These are phyloP conservation scores for Neostapfia colusana DNA, from an alignment of 176 grass and related monocot species.

Conservation along the genomic window DNA sequence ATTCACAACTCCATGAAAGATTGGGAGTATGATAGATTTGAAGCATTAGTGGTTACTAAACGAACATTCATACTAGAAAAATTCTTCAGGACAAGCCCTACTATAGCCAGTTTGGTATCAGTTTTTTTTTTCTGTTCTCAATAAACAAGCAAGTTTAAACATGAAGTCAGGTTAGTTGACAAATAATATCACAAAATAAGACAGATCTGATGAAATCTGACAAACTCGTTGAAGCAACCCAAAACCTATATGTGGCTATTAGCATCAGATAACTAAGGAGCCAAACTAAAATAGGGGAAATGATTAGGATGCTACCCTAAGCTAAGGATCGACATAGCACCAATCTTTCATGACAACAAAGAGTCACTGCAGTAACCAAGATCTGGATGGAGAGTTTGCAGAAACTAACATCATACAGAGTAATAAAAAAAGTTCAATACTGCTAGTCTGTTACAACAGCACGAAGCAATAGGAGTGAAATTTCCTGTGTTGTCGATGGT, in stretches of 20 bases:
- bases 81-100: not conserved
- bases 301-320: not conserved
- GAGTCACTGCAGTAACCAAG: not conserved
- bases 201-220: slow-evolving; percentile 7
- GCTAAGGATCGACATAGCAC: not conserved
- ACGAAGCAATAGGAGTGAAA: not conserved
- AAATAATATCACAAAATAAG: not conserved
- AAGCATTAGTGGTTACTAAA: slow-evolving; percentile 1
- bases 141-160: not conserved
- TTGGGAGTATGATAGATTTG: not conserved
- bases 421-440: not conserved
- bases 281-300: not conserved
- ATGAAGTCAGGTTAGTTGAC: not conserved
- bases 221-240: not conserved
- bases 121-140: not conserved
- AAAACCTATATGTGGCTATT: not conserved
- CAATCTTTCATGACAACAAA: not conserved
- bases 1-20: not conserved
- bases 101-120: not conserved
- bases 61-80: not conserved
- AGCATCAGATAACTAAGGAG: not conserved
- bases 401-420: not conserved
- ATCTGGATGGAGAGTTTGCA: not conserved
- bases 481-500: too few relatives aligned
- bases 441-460: not conserved